A percentile compares a stretch with the other conserved stretches of the same genome.
Evolutionary conservation across 306 rosid species (phyloP).

Genomic region (Ceratonia siliqua): DNA sequence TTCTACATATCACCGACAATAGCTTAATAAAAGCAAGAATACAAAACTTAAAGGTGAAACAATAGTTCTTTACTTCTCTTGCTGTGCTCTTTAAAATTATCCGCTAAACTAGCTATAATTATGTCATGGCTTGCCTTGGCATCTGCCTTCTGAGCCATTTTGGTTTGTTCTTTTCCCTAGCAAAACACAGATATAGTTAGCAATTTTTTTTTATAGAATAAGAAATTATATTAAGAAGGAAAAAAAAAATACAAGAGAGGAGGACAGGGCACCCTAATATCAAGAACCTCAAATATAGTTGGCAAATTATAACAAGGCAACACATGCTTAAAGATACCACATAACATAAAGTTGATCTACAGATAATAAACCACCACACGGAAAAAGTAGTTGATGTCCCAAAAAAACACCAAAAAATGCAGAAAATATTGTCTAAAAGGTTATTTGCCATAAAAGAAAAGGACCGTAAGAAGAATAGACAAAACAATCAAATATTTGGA

Average conservation of each 20-base stretch:
- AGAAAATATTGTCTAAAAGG: neutral
- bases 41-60: constrained; percentile 9
- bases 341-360: neutral
- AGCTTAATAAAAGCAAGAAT: constrained; percentile 35
- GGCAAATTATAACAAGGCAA: constrained; percentile 10
- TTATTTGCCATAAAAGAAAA: neutral
- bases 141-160: constrained; percentile 78
- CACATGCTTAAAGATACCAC: neutral
- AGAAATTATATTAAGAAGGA: no score
- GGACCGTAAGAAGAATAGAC: constrained; percentile 1
- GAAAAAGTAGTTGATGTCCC: neutral
- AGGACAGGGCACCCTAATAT: no score
- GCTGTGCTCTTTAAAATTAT: constrained; percentile 18
- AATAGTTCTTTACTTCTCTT: neutral
- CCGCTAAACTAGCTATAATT: constrained; percentile 73
- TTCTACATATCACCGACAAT: constrained; percentile 61
- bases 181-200: no score
- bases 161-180: constrained; percentile 72
- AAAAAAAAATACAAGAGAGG: no score
- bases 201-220: no score
- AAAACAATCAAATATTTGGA: neutral
- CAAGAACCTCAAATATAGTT: constrained; percentile 36
- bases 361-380: constrained; percentile 17
- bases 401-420: neutral
- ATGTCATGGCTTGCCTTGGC: constrained; percentile 88